Evolutionary conservation across 2,329 filamentous ascomycete genomes (phyloP).

Genomic region (Hypomyces rosellus): DNA sequence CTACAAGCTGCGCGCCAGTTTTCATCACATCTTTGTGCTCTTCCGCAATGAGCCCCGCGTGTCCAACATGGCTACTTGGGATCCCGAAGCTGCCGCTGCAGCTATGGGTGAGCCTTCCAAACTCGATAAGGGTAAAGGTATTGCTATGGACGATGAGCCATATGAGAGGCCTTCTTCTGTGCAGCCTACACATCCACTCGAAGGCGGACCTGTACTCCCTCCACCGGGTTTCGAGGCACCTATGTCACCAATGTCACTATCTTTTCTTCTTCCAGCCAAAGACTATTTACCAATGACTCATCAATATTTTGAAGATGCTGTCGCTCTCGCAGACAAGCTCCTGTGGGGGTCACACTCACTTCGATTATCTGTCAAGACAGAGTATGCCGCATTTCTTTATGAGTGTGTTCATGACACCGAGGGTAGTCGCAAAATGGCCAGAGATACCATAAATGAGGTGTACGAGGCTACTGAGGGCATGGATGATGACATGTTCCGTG

Average conservation of each 20-base stretch:
- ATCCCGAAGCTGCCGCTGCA: constrained; percentile 37
- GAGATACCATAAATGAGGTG: constrained; percentile 79
- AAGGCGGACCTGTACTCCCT: constrained; percentile 53
- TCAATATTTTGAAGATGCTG: constrained; percentile 72
- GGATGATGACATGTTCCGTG: constrained; percentile 91
- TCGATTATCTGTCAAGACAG: constrained; percentile 81
- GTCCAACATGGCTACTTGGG: constrained; percentile 51
- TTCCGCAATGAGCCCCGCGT: constrained; percentile 89
- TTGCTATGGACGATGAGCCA: constrained; percentile 37
- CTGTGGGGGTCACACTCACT: constrained; percentile 87
- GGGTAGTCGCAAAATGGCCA: constrained; percentile 68
- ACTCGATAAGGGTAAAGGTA: constrained; percentile 43
- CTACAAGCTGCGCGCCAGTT: constrained; percentile 86
- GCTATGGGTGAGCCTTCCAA: constrained; percentile 24
- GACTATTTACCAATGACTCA: constrained; percentile 81
- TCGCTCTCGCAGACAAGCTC: constrained; percentile 64
- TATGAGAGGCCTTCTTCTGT: constrained; percentile 38
- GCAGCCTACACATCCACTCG: constrained; percentile 43
- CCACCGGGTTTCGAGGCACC: constrained; percentile 48
- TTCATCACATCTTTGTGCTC: constrained; percentile 93
- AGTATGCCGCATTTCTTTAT: constrained; percentile 88
- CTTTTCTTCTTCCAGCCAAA: constrained; percentile 71
- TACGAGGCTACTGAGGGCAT: constrained; percentile 88
- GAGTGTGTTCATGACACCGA: constrained; percentile 83
- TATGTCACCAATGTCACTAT: constrained; percentile 42